Evolutionary conservation across 768 basidiomycete genomes (phyloP).

Genomic region (Chalciporus chontae): DNA sequence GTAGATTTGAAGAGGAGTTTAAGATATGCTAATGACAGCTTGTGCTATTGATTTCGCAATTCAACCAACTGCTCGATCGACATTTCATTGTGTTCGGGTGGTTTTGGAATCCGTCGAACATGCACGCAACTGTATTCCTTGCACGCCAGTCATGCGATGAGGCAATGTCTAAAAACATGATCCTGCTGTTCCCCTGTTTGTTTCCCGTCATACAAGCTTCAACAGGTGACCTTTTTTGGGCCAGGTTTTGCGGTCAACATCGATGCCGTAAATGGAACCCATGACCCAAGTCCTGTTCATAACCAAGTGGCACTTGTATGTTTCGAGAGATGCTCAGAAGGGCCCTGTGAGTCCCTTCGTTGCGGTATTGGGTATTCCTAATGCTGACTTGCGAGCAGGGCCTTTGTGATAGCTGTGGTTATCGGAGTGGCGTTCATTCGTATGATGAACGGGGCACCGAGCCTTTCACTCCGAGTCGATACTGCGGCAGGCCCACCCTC

Average conservation of each 20-base stretch:
- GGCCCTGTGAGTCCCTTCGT: background rate
- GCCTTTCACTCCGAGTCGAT: background rate
- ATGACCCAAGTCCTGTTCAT: too few relatives aligned
- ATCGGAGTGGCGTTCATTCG: background rate
- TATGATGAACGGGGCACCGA: background rate
- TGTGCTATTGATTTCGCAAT: background rate
- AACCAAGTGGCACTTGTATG: background rate
- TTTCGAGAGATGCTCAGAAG: background rate
- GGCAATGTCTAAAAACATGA: too few relatives aligned
- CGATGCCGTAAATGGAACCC: too few relatives aligned
- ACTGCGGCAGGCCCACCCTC: constrained; percentile 10
- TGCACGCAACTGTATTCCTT: too few relatives aligned
- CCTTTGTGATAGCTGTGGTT: background rate
- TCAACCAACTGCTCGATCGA: background rate
- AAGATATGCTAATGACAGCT: background rate
- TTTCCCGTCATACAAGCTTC: too few relatives aligned
- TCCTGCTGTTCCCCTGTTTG: too few relatives aligned
- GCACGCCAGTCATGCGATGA: too few relatives aligned
- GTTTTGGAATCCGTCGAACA: too few relatives aligned
- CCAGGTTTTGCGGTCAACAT: too few relatives aligned
- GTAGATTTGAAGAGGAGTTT: constrained; percentile 19
- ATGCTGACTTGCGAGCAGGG: background rate
- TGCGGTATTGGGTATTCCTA: background rate
- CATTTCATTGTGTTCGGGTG: too few relatives aligned
- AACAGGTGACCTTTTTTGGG: too few relatives aligned